phyloP scores from a whole-genome alignment of 2,329 filamentous ascomycete genomes.

The Sporothrix luriei region DNA sequence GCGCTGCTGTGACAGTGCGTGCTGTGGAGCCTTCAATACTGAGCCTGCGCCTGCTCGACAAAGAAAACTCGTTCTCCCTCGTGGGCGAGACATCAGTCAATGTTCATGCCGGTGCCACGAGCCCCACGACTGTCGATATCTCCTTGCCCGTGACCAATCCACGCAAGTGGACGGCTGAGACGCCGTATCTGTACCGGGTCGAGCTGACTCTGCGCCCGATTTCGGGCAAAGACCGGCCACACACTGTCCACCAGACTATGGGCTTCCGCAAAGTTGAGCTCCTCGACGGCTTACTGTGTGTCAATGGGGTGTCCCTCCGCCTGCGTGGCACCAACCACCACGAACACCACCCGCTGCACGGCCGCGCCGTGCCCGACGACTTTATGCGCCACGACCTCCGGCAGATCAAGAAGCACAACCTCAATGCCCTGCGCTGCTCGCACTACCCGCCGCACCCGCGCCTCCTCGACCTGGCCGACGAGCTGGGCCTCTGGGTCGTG shows the following conservation, averaged over 20 bases:
- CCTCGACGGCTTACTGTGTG: constrained; percentile 60
- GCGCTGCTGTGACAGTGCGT: constrained; percentile 51
- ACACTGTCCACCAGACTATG: constrained; percentile 55
- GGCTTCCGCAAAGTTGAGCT: constrained; percentile 68
- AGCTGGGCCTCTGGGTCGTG: constrained; percentile 66
- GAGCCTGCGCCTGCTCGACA: constrained; percentile 41
- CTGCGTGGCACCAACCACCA: constrained; percentile 69
- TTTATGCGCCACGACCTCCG: constrained; percentile 64
- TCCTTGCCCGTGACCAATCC: constrained; percentile 55
- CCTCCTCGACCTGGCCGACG: constrained; percentile 63
- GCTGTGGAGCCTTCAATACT: constrained; percentile 43
- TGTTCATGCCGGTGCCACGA: background rate
- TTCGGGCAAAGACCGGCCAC: constrained; percentile 36
- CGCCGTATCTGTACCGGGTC: constrained; percentile 62
- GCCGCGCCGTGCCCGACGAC: constrained; percentile 64
- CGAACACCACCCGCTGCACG: constrained; percentile 67
- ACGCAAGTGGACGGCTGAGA: constrained; percentile 69
- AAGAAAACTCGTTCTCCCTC: background rate
- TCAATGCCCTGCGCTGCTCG: constrained; percentile 69
- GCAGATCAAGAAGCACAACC: constrained; percentile 70
- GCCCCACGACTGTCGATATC: constrained; percentile 36
- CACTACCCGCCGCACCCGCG: constrained; percentile 68
- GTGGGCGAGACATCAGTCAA: constrained; percentile 5
- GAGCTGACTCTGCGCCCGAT: constrained; percentile 47
- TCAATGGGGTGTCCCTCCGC: constrained; percentile 64